Base-by-base conservation (phyloP, 495 filamentous ascomycete genomes). In the Usnea hakonensis region DNA sequence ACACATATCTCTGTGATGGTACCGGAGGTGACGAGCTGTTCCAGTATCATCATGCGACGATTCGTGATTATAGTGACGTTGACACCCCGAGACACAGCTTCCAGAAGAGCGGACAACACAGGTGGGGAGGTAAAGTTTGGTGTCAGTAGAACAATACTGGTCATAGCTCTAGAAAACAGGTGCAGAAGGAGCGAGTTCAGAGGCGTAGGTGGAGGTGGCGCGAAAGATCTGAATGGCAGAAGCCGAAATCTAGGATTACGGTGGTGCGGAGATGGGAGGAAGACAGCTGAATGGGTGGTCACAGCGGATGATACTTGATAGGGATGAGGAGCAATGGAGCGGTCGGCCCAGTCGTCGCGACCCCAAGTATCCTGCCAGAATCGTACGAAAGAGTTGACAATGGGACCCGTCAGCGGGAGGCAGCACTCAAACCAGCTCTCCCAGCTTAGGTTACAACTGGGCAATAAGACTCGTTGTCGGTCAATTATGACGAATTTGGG, bases 361-460 rank as follows among this genome's bases (percentile, higher is more conserved):
- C 66, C 81, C 88, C 89, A 82, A 64, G 87, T 77, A 11, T 72
- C 52, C 35, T 67, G 60, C 74, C 85, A 89, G 65, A 89, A 90
- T 5, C 73, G 64, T 28, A 86, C 44, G 19, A 90, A 77, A n/a
- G 76, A 68, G 17, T 55, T 54, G 7, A 86, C 80, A 0, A 83
- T 75, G 0, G 76, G 74, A 2, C 88, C 88, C 7, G 72, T 75
- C 28, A 90, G 66, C 48, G 82, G 78, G 10, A 88, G 71, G 58
- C 83, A 87, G 3, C 85, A 85, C 71, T 90, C 88, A 33, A 90
- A 78, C 88, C 88, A 91, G 17, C 78, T 64, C 69, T 90, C 88
- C 84, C 84, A 89, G 67, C 86, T 89, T 1, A 91, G 81, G 69
- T 91, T 91, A 67, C 84, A 87, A 65, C 85, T 87, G 0, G 86